A percentile compares a stretch with the other conserved stretches of the same genome.
Evolutionary conservation across 306 rosid species (phyloP).

Genomic region (Oxytropis ochrocephala): DNA sequence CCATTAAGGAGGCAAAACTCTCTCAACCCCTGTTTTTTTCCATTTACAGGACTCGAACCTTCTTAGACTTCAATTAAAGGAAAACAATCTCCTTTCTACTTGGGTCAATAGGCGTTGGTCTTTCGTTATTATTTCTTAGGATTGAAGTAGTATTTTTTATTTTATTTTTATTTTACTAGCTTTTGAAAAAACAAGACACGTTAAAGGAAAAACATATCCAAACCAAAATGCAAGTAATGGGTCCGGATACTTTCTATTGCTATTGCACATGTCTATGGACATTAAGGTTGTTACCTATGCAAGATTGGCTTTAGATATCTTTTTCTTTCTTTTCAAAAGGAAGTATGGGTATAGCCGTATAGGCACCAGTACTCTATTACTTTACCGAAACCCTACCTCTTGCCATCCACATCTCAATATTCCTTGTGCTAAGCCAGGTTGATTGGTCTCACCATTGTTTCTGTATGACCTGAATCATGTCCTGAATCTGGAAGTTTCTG

Average conservation of each 20-base stretch:
- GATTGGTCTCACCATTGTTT: background rate
- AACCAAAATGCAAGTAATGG: background rate
- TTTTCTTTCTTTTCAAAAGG: background rate
- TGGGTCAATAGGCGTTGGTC: background rate
- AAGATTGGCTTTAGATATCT: too few relatives aligned
- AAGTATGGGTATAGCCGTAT: background rate
- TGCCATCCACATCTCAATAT: background rate
- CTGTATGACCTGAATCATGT: background rate
- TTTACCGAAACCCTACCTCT: background rate
- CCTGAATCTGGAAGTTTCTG: slow-evolving; percentile 19
- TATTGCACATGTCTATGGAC: too few relatives aligned
- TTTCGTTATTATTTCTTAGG: background rate
- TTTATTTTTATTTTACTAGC: too few relatives aligned
- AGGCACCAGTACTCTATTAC: background rate
- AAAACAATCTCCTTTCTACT: background rate
- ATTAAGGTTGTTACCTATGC: too few relatives aligned
- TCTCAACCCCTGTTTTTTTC: too few relatives aligned
- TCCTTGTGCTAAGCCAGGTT: background rate
- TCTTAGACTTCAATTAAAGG: background rate
- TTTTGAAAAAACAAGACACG: background rate
- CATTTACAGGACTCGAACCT: too few relatives aligned
- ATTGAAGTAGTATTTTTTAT: background rate
- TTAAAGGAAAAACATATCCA: background rate
- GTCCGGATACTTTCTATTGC: too few relatives aligned
- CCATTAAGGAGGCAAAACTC: too few relatives aligned